Base-by-base conservation (phyloP, 2,329 filamentous ascomycete genomes). In the Macrophomina tecta region DNA sequence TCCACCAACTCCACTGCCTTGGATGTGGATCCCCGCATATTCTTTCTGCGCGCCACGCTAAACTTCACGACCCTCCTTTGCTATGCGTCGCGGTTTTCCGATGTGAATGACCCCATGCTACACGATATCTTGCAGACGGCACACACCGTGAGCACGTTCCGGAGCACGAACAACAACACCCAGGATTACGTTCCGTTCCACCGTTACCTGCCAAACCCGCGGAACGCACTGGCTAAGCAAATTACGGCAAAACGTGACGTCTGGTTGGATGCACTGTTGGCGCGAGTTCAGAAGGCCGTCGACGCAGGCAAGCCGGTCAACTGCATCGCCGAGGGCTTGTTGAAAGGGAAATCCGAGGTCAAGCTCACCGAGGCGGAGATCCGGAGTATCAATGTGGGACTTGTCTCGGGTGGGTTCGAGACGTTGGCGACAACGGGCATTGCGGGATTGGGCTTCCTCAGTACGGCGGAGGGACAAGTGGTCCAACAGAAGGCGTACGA, bases 41-140 rank as follows among this genome's bases (percentile, higher is more conserved):
- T 53, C 36, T 61, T 66, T 34, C 64, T 60, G 23, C 64, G 64
- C 6, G 64, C 64, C 18, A 60, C 53, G 18, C 55, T 66, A 34
- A 66, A 66, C 55, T 66, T 66, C 55, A 56, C 55, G 5, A 58
- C 55, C 30, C 45, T 60, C 4, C 64, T 66, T 3, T 66, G 64
- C 55, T 66, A 66, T 34, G 64, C 64, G n/a, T 28, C 53, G 5
- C 64, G 64, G 12, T 66, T 66, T 46, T 18, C 14, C 42, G 45
- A 61, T 36, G 28, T 53, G 18, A 16, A n/a, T 34, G 55, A 66
- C 36, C 64, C 64, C 45, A 30, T 66, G 46, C 28, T 66, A 42
- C 53, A 61, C 53, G 64, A 66, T 30, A 66, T 66, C 32, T 36
- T 66, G 34, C 7, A 34, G 1, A 66, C 64, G 2, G 64, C 53